Conservation (phyloP, 345 rosid genomes). For the Corchorus olitorius region DNA sequence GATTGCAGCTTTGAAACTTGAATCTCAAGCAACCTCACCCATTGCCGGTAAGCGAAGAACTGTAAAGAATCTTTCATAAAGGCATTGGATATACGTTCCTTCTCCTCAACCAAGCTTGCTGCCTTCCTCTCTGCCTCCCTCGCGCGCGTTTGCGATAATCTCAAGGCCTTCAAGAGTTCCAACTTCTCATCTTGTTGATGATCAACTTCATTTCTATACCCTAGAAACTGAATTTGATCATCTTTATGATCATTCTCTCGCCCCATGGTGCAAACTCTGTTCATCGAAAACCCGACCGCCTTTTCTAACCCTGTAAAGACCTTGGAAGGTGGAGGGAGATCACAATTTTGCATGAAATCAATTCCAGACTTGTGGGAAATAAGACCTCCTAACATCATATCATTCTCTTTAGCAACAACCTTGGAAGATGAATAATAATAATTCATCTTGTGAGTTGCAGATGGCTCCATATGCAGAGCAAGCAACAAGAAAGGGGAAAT, state of each 20-base stretch:
- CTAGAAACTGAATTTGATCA: not conserved
- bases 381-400: slow-evolving; percentile 29
- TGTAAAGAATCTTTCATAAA: slow-evolving; percentile 43
- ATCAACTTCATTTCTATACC: not conserved
- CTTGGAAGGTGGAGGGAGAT: slow-evolving; percentile 60
- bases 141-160: slow-evolving; percentile 65
- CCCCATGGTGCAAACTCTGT: slow-evolving; percentile 1
- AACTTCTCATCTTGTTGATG: slow-evolving; percentile 29
- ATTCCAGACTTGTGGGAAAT: slow-evolving; percentile 21
- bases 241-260: not conserved
- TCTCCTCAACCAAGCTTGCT: slow-evolving; percentile 41
- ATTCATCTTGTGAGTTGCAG: slow-evolving; percentile 14
- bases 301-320: slow-evolving; percentile 40
- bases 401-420: slow-evolving; percentile 22
- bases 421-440: not conserved
- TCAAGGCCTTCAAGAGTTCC: slow-evolving; percentile 62
- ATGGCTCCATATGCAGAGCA: too few species aligned
- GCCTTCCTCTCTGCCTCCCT: slow-evolving; percentile 66
- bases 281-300: slow-evolving; percentile 14
- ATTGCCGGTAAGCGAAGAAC: slow-evolving; percentile 45
- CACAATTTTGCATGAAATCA: slow-evolving; percentile 54
- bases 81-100: slow-evolving; percentile 36
- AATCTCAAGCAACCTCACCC: slow-evolving; percentile 55
- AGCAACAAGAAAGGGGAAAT: too few species aligned
- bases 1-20: slow-evolving; percentile 38